These are phyloP conservation scores for Eucalyptus leucophloia DNA, from an alignment of 345 rosid genomes.

Conservation along the genomic window DNA sequence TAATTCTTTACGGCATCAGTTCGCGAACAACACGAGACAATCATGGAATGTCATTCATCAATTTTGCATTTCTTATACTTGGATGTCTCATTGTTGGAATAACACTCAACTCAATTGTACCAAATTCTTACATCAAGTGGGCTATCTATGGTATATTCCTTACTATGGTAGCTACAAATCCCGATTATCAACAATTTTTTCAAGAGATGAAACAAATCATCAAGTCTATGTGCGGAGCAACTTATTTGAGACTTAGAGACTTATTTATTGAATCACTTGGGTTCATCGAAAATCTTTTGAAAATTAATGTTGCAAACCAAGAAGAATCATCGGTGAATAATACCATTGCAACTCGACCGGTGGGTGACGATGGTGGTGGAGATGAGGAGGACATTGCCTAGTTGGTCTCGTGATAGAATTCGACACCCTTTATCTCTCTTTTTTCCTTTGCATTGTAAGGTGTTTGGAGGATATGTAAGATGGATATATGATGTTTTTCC, in stretches of 20 bases:
- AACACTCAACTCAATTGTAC: background rate
- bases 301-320: background rate
- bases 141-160: background rate
- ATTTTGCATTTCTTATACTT: background rate
- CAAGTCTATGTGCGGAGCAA: background rate
- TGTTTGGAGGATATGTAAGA: background rate
- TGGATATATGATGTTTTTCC: background rate
- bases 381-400: background rate
- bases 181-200: background rate
- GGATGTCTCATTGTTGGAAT: background rate
- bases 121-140: rapidly evolving
- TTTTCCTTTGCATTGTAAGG: background rate
- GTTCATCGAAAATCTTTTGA: background rate
- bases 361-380: background rate
- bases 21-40: background rate
- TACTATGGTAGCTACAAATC: background rate
- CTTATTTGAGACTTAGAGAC: background rate
- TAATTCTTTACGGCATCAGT: background rate
- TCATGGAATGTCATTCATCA: background rate
- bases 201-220: background rate
- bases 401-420: background rate
- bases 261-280: background rate
- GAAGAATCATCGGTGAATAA: background rate
- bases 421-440: background rate
- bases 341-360: background rate